Conservation (phyloP, 2,329 filamentous ascomycete genomes). For the Trichoderma sp. region DNA sequence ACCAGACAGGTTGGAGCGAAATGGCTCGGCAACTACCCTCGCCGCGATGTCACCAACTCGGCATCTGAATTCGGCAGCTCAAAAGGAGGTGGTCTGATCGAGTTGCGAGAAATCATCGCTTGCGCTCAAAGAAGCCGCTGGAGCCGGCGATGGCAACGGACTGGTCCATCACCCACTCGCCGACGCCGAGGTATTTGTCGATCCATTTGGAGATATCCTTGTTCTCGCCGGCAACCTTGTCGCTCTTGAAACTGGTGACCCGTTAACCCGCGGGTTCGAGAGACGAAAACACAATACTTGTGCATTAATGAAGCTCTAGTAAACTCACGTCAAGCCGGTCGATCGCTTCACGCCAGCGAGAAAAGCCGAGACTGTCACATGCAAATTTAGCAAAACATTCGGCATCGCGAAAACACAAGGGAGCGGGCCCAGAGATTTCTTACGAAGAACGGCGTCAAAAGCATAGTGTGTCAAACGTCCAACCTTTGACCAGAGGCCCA, state of each 20-base stretch:
- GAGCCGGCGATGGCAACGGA: constrained; percentile 87
- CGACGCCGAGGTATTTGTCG: constrained; percentile 87
- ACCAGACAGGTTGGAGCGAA: background rate
- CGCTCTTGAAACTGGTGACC: constrained; percentile 76
- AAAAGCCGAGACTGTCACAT: constrained; percentile 77
- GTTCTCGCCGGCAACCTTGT: constrained; percentile 75
- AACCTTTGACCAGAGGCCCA: constrained; percentile 74
- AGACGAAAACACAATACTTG: background rate
- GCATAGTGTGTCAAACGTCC: constrained; percentile 92
- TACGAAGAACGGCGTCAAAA: constrained; percentile 91
- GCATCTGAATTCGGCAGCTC: background rate
- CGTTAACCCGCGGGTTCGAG: constrained; percentile 26
- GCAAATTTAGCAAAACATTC: background rate
- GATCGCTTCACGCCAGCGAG: constrained; percentile 96
- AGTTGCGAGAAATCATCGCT: constrained; percentile 53
- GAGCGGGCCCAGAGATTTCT: constrained; percentile 31
- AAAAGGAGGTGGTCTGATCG: background rate
- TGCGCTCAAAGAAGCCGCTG: constrained; percentile 88
- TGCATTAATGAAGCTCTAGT: background rate
- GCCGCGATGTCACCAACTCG: background rate
- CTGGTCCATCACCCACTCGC: constrained; percentile 98
- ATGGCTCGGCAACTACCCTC: background rate
- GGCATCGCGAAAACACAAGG: background rate
- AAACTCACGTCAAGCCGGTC: constrained; percentile 91
- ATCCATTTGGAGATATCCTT: constrained; percentile 85